A percentile compares a stretch with the other conserved stretches of the same genome.
phyloP scores from a whole-genome alignment of 2,329 filamentous ascomycete genomes.

The Sclerotinia sclerotiorum region DNA sequence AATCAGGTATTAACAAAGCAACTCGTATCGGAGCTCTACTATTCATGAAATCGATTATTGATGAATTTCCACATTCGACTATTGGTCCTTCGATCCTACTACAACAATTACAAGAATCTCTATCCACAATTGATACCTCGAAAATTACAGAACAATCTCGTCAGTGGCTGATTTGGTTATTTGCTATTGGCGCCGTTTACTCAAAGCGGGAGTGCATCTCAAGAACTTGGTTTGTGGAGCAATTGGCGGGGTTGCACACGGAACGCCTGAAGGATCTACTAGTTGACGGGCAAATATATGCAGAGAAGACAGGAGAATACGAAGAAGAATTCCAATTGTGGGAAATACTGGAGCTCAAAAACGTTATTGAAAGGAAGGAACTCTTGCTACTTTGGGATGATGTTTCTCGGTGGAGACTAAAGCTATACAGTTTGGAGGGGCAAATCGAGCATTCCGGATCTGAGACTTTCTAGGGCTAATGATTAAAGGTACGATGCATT shows the following conservation, averaged over 20 bases:
- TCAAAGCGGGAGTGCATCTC: constrained; percentile 2
- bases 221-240: constrained; percentile 18
- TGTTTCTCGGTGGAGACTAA: constrained; percentile 8
- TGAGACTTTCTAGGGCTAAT: constrained; percentile 1
- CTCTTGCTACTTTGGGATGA: constrained; percentile 15
- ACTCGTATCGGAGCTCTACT: constrained; percentile 29
- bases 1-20: constrained; percentile 25
- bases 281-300: constrained; percentile 9
- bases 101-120: constrained; percentile 24
- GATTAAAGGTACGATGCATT: neutral
- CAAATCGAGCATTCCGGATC: neutral
- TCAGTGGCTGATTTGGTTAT: constrained; percentile 18
- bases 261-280: neutral
- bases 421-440: neutral
- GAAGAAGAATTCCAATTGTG: neutral
- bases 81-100: constrained; percentile 29
- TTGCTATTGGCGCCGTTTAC: constrained; percentile 15
- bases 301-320: neutral
- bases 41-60: constrained; percentile 30
- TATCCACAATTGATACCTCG: constrained; percentile 19
- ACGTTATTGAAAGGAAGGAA: constrained; percentile 12
- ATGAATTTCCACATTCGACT: constrained; percentile 30
- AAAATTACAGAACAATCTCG: neutral
- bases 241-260: constrained; percentile 17
- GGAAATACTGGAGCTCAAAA: neutral